Percentiles rank a stretch among this genome's conserved stretches.
phyloP scores from a whole-genome alignment of 768 basidiomycete genomes.

The Coprinopsis marcescibilis region DNA sequence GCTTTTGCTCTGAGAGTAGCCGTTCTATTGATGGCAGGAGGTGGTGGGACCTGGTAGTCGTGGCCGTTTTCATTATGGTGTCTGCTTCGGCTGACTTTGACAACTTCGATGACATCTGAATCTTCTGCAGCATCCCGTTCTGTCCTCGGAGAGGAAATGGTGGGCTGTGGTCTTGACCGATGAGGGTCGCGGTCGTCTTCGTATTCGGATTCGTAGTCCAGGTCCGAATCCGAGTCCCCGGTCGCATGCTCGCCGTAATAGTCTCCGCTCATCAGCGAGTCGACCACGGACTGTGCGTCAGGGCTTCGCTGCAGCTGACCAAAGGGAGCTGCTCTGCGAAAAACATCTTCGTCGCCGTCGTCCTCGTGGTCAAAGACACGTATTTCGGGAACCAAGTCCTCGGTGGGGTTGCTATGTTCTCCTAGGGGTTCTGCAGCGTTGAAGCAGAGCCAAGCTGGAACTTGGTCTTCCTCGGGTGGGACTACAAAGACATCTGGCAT shows the following conservation, averaged over 20 bases:
- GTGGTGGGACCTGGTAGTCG: conserved; percentile 8
- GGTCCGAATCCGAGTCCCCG: conserved; percentile 20
- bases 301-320: conserved; percentile 19
- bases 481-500: conserved; percentile 51
- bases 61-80: conserved; percentile 17
- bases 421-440: conserved; percentile 34
- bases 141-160: conserved; percentile 9
- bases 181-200: conserved; percentile 14
- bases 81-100: conserved; percentile 45
- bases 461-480: conserved; percentile 53
- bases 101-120: conserved; percentile 55
- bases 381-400: conserved; percentile 12
- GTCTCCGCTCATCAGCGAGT: conserved; percentile 23
- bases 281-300: conserved; percentile 24
- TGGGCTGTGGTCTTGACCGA: conserved; percentile 13
- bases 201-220: conserved; percentile 17
- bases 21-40: conserved; percentile 24
- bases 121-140: conserved; percentile 29
- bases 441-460: conserved; percentile 53
- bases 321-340: conserved; percentile 13
- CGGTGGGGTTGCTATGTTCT: conserved; percentile 14
- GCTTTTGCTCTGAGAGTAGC: conserved; percentile 40
- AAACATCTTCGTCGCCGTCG: conserved; percentile 6
- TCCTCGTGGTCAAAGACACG: conserved; percentile 12
- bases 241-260: conserved; percentile 19